Conservation (phyloP, 257 asterid genomes). For the Solanum lycopersicoides region DNA sequence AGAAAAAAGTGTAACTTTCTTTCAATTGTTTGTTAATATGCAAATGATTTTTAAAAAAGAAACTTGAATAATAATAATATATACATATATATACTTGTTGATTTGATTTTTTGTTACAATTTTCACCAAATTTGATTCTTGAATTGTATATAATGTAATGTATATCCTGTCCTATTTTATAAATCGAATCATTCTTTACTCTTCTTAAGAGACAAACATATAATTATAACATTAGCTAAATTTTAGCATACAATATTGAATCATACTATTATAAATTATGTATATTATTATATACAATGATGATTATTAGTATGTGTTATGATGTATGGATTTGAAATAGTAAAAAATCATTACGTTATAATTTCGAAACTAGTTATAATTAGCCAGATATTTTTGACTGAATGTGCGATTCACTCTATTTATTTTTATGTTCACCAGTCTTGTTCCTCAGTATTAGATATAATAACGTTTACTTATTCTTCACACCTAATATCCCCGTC, state of each 20-base stretch:
- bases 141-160: neutral
- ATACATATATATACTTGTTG: neutral
- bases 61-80: neutral
- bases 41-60: neutral
- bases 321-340: neutral
- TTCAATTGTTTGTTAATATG: neutral
- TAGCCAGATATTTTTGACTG: neutral
- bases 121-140: neutral
- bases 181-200: neutral
- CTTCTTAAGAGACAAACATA: neutral
- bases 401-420: neutral
- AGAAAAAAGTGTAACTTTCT: neutral
- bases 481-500: neutral
- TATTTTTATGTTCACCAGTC: neutral
- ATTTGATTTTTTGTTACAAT: neutral
- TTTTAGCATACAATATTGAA: neutral
- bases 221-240: neutral
- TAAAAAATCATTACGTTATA: neutral
- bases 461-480: neutral
- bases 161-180: slow-evolving; percentile 2
- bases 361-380: neutral
- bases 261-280: neutral
- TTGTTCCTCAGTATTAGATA: neutral
- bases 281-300: neutral
- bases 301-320: neutral